These are phyloP conservation scores for Nicotiana obtusifolia DNA, from an alignment of 257 asterid genomes.

Conservation along the genomic window DNA sequence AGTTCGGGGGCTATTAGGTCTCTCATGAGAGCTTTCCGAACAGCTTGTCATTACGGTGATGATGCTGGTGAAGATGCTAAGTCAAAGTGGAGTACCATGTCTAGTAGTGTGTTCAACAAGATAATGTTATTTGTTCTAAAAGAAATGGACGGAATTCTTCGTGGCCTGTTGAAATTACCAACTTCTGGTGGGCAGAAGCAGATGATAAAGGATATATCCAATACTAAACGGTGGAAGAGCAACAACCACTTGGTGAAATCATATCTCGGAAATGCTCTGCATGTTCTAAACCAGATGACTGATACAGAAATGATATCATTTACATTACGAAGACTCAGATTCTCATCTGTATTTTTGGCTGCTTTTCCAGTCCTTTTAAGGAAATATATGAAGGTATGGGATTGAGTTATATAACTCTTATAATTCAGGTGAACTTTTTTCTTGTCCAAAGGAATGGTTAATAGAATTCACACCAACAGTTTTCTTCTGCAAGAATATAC, in stretches of 20 bases:
- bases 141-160: slow-evolving; percentile 88
- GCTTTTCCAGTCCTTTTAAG: slow-evolving; percentile 83
- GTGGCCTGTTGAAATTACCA: slow-evolving; percentile 58
- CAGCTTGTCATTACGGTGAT: slow-evolving; percentile 94
- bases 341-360: slow-evolving; percentile 66
- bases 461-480: neutral
- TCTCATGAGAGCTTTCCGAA: slow-evolving; percentile 69
- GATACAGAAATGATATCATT: slow-evolving; percentile 84
- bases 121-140: slow-evolving; percentile 77
- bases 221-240: slow-evolving; percentile 70
- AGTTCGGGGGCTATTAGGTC: slow-evolving; percentile 72
- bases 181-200: slow-evolving; percentile 67
- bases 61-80: slow-evolving; percentile 60
- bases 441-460: neutral
- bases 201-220: slow-evolving; percentile 48
- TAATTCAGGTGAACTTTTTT: neutral
- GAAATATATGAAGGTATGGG: slow-evolving; percentile 76
- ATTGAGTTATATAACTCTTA: neutral
- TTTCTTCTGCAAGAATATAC: neutral
- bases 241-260: slow-evolving; percentile 79
- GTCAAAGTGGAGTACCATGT: slow-evolving; percentile 61
- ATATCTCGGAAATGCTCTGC: slow-evolving; percentile 90
- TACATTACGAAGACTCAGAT: slow-evolving; percentile 58
- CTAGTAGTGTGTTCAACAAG: slow-evolving; percentile 79
- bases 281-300: slow-evolving; percentile 87